Evolutionary conservation across 495 filamentous ascomycete species (phyloP).

Genomic region (Talaromyces trachyspermus): DNA sequence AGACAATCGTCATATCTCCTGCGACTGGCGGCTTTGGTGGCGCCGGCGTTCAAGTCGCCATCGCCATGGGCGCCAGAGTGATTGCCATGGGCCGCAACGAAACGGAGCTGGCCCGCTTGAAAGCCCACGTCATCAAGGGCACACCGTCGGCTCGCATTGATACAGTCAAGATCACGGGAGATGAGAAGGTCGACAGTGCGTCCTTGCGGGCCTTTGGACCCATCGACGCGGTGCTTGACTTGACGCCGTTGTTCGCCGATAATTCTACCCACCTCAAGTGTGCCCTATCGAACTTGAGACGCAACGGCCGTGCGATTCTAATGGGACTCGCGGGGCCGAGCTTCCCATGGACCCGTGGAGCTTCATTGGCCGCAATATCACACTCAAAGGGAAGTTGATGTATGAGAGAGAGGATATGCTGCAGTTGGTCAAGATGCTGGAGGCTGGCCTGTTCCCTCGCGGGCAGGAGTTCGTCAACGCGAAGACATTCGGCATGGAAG

Average conservation of each 20-base stretch:
- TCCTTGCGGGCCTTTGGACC: not conserved
- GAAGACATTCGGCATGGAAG: not conserved
- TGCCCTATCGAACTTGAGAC: slow-evolving; percentile 6
- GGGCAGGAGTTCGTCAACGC: not conserved
- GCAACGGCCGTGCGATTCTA: slow-evolving; percentile 6
- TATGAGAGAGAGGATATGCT: slow-evolving; percentile 25
- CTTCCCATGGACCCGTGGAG: not conserved
- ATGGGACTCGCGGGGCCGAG: slow-evolving; percentile 8
- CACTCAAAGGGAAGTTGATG: slow-evolving; percentile 35
- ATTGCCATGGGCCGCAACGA: slow-evolving; percentile 39
- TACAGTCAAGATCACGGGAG: not conserved
- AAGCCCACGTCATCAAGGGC: not conserved
- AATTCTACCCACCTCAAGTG: slow-evolving; percentile 9
- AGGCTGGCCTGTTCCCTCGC: not conserved
- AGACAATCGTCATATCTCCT: slow-evolving; percentile 43
- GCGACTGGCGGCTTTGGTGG: slow-evolving; percentile 39
- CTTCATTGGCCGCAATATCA: slow-evolving; percentile 20
- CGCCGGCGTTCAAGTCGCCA: slow-evolving; percentile 33
- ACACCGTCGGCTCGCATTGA: not conserved
- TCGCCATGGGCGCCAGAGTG: slow-evolving; percentile 41
- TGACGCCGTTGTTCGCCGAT: not conserved
- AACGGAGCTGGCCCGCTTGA: slow-evolving; percentile 15
- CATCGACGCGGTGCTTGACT: slow-evolving; percentile 2
- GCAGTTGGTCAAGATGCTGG: slow-evolving; percentile 6
- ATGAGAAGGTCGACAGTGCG: not conserved